These are phyloP conservation scores for Parastagonospora avenae DNA, from an alignment of 2,329 filamentous ascomycete species.

Conservation along the genomic window DNA sequence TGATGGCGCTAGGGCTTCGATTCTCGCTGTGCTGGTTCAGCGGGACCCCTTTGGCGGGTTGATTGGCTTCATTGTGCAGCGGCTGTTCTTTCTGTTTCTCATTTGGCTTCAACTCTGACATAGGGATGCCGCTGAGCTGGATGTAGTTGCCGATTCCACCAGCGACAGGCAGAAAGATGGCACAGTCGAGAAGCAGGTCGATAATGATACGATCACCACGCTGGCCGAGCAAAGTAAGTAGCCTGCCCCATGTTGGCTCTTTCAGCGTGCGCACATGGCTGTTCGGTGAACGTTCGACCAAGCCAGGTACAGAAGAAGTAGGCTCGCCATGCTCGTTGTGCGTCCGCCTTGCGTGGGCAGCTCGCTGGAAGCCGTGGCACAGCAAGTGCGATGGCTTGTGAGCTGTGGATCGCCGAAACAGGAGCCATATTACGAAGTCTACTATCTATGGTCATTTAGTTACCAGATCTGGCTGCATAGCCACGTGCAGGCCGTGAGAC, in stretches of 20 bases:
- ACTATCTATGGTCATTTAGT: slow-evolving; percentile 49
- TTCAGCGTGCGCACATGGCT: slow-evolving; percentile 72
- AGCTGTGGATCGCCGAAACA: slow-evolving; percentile 67
- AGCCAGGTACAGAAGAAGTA: slow-evolving; percentile 64
- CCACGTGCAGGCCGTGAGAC: not conserved
- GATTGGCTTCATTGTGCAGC: not conserved
- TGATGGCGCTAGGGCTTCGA: slow-evolving; percentile 62
- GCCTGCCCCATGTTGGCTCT: slow-evolving; percentile 71
- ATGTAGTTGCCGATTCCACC: slow-evolving; percentile 69
- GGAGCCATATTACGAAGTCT: slow-evolving; percentile 67
- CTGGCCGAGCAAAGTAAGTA: slow-evolving; percentile 75
- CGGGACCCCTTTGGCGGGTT: slow-evolving; percentile 1
- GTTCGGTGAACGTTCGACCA: slow-evolving; percentile 70
- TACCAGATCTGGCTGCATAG: not conserved
- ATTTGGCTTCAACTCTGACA: slow-evolving; percentile 53
- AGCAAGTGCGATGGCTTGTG: slow-evolving; percentile 74
- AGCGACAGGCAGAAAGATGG: slow-evolving; percentile 71
- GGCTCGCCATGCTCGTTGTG: slow-evolving; percentile 40
- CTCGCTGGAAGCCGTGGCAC: slow-evolving; percentile 78
- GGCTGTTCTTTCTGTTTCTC: slow-evolving; percentile 6
- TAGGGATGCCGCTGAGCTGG: slow-evolving; percentile 75
- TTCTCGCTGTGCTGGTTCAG: slow-evolving; percentile 10
- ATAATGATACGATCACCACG: slow-evolving; percentile 79
- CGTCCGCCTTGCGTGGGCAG: slow-evolving; percentile 32
- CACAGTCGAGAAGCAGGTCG: slow-evolving; percentile 75